These are phyloP conservation scores for Xylaria sp. DNA, from an alignment of 2,329 filamentous ascomycete species.

Conservation along the genomic window DNA sequence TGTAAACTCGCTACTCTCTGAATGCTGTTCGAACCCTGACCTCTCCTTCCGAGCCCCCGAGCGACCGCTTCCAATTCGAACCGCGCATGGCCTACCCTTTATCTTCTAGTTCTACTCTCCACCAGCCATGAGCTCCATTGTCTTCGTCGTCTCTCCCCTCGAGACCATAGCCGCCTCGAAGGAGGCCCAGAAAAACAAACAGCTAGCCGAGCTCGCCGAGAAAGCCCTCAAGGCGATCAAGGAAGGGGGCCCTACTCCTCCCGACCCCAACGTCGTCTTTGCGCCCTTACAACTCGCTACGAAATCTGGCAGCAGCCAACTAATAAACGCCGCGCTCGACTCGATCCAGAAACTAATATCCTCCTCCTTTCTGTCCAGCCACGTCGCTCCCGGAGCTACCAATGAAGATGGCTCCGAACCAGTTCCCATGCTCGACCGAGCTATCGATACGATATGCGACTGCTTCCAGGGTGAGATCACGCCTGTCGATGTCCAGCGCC, in stretches of 20 bases:
- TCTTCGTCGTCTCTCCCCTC: slow-evolving; percentile 90
- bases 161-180: slow-evolving; percentile 89
- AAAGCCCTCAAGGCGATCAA: slow-evolving; percentile 82
- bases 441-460: slow-evolving; percentile 98
- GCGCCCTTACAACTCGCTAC: slow-evolving; percentile 85
- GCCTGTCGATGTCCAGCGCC: slow-evolving; percentile 83
- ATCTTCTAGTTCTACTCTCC: slow-evolving; percentile 24
- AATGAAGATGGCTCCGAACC: slow-evolving; percentile 41
- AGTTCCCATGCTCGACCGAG: slow-evolving; percentile 85
- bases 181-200: slow-evolving; percentile 81
- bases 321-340: slow-evolving; percentile 87
- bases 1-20: not conserved
- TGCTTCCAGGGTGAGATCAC: slow-evolving; percentile 98
- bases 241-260: slow-evolving; percentile 67
- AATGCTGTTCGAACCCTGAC: slow-evolving; percentile 11
- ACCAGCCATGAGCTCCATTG: slow-evolving; percentile 81
- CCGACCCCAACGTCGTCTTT: slow-evolving; percentile 89
- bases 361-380: slow-evolving; percentile 92
- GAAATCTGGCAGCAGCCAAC: slow-evolving; percentile 74
- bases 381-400: slow-evolving; percentile 44
- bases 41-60: slow-evolving; percentile 2
- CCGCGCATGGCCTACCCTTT: slow-evolving; percentile 25
- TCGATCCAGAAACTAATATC: slow-evolving; percentile 99
- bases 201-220: slow-evolving; percentile 74
- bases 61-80: slow-evolving; percentile 14